These are phyloP conservation scores for Fremontodendron californicum DNA, from an alignment of 345 rosid species.

Conservation along the genomic window DNA sequence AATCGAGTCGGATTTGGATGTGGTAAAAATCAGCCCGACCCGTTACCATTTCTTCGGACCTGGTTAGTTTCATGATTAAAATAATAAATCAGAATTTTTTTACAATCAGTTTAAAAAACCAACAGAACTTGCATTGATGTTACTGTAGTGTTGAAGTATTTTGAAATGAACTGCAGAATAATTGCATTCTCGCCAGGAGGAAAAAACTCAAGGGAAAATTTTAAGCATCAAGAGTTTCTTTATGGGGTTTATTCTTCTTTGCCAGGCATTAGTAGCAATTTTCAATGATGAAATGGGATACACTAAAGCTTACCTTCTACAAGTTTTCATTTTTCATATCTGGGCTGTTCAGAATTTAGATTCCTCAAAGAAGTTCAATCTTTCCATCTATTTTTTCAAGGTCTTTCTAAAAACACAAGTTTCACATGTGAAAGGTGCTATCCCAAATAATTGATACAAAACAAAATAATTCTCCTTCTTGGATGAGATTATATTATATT, in stretches of 20 bases:
- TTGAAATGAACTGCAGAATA: not conserved
- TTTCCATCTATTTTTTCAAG: not conserved
- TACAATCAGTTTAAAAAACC: not conserved
- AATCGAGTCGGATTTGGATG: no score
- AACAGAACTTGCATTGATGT: not conserved
- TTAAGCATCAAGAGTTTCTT: no score
- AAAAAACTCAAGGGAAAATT: not conserved
- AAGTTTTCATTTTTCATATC: no score
- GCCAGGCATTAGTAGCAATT: no score
- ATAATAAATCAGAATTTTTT: not conserved
- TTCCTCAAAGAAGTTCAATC: not conserved
- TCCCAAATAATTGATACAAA: not conserved
- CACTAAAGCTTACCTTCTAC: no score
- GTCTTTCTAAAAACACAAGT: not conserved
- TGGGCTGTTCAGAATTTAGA: not conserved
- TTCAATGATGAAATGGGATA: no score
- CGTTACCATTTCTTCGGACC: no score
- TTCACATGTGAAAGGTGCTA: not conserved
- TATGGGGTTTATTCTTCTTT: no score
- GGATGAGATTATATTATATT: not conserved
- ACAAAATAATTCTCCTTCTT: not conserved
- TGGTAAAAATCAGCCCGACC: no score
- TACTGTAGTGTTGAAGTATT: not conserved
- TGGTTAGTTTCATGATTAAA: not conserved
- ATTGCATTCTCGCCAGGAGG: not conserved